Conservation (phyloP, 805 yeast genomes). For the Ogataea philodendri region DNA sequence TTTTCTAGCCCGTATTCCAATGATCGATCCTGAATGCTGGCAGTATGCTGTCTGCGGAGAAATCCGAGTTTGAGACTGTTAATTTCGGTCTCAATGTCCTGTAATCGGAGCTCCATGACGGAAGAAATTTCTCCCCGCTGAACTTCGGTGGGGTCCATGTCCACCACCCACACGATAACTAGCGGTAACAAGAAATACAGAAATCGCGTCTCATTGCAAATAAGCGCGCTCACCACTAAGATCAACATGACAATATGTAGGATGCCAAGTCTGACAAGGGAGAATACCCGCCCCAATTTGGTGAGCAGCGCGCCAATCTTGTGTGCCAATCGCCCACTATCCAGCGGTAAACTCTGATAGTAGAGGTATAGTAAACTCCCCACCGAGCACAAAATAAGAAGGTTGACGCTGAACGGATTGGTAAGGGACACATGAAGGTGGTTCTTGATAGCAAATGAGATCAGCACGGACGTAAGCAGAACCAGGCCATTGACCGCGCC, state of each 20-base stretch:
- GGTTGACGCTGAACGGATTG: constrained; percentile 13
- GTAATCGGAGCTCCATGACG: constrained; percentile 7
- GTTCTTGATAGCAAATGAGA: constrained; percentile 16
- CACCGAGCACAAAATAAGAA: constrained; percentile 7
- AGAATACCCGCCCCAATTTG: constrained; percentile 10
- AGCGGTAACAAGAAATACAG: constrained; percentile 15
- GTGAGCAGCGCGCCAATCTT: constrained; percentile 11
- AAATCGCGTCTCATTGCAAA: constrained; percentile 15
- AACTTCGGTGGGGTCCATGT: constrained; percentile 8
- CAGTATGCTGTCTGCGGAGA: constrained; percentile 14
- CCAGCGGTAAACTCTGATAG: constrained; percentile 15
- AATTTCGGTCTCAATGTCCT: constrained; percentile 16
- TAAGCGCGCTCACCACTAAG: constrained; percentile 14
- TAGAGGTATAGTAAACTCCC: constrained; percentile 12
- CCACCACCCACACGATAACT: constrained; percentile 15
- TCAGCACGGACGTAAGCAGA: constrained; percentile 10
- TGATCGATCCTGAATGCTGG: constrained; percentile 10
- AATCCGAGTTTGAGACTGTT: constrained; percentile 9
- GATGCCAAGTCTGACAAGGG: constrained; percentile 9
- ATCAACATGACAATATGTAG: constrained; percentile 15
- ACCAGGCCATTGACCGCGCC: constrained; percentile 10
- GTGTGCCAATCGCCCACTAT: constrained; percentile 5
- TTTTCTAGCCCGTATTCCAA: constrained; percentile 10
- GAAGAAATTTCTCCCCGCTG: constrained; percentile 4
- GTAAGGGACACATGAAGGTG: constrained; percentile 9